Conservation (phyloP, 495 filamentous ascomycete genomes). For the Amniculicola lignicola region DNA sequence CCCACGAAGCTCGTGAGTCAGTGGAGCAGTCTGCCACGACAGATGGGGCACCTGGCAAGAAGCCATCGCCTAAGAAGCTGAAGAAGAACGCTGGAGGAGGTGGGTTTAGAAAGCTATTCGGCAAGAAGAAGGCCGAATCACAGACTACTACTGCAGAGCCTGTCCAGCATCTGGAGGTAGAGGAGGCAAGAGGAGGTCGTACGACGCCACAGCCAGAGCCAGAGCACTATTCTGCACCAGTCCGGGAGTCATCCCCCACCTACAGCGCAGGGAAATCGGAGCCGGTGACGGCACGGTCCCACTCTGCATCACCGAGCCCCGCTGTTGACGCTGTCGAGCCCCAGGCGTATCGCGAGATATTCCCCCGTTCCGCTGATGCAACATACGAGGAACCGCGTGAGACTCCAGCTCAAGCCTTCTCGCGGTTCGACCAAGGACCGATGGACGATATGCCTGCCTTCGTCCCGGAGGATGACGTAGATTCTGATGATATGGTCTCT, state of each 20-base stretch:
- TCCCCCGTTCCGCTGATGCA: slow-evolving; percentile 53
- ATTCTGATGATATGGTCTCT: slow-evolving; percentile 20
- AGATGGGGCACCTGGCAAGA: slow-evolving; percentile 18
- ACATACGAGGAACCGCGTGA: slow-evolving; percentile 63
- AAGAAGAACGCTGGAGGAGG: slow-evolving; percentile 50
- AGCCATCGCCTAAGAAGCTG: slow-evolving; percentile 49
- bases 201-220: too few species aligned
- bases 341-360: slow-evolving; percentile 54
- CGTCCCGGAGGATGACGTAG: slow-evolving; percentile 62
- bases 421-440: slow-evolving; percentile 87
- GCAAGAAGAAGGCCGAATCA: slow-evolving; percentile 51
- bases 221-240: slow-evolving; percentile 5
- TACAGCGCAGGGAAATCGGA: slow-evolving; percentile 4
- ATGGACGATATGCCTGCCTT: slow-evolving; percentile 84
- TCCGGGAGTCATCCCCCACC: slow-evolving; percentile 32
- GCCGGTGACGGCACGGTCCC: background rate
- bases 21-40: slow-evolving; percentile 1
- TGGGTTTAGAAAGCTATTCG: slow-evolving; percentile 63
- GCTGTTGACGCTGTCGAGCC: slow-evolving; percentile 35
- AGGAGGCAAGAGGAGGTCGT: too few species aligned
- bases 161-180: slow-evolving; percentile 10
- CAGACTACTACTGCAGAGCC: slow-evolving; percentile 4
- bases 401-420: slow-evolving; percentile 69
- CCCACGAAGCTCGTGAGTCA: background rate
- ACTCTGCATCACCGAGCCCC: slow-evolving; percentile 22